Conservation (phyloP, 139 green algal species). For the Micractinium conductrix region DNA sequence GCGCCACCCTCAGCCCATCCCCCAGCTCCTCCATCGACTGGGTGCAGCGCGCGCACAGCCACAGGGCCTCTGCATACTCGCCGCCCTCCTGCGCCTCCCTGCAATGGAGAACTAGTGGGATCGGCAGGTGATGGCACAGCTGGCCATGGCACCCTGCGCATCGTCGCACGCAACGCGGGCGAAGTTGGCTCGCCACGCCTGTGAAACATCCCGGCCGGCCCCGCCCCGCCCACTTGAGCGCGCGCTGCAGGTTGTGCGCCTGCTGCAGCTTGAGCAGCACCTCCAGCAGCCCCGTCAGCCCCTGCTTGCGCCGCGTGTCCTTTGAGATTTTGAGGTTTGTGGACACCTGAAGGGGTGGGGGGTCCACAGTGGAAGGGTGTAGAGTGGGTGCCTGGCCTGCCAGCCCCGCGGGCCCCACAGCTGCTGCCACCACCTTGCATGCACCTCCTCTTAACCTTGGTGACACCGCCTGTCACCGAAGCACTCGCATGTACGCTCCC, state of each 20-base stretch:
- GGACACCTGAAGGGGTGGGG: constrained; percentile 8
- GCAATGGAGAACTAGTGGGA: background rate
- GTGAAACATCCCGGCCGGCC: background rate
- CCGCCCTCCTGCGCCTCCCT: constrained; percentile 55
- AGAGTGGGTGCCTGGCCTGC: background rate
- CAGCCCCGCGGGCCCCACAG: too few species aligned
- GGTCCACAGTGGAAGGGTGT: background rate
- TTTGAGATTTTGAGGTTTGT: constrained; percentile 46
- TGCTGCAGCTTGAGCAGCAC: constrained; percentile 45
- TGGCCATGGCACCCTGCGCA: background rate
- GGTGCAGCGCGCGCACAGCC: constrained; percentile 52
- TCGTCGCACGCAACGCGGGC: background rate
- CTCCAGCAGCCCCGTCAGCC: constrained; percentile 44
- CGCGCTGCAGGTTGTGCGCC: constrained; percentile 40
- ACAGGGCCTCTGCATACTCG: constrained; percentile 58
- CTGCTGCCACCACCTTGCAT: too few species aligned
- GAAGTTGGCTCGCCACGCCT: background rate
- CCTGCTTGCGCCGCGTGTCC: constrained; percentile 47
- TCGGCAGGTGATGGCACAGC: background rate
- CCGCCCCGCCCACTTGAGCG: constrained; percentile 41
- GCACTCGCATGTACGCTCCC: too few species aligned
- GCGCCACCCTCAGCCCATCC: constrained; percentile 32
- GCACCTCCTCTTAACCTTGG: too few species aligned
- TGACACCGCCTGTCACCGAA: too few species aligned
- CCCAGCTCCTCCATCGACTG: constrained; percentile 47